A percentile compares a stretch with the other conserved stretches of the same genome.
Evolutionary conservation across 208 protist species (phyloP).

Genomic region (Trypanosoma brucei): DNA sequence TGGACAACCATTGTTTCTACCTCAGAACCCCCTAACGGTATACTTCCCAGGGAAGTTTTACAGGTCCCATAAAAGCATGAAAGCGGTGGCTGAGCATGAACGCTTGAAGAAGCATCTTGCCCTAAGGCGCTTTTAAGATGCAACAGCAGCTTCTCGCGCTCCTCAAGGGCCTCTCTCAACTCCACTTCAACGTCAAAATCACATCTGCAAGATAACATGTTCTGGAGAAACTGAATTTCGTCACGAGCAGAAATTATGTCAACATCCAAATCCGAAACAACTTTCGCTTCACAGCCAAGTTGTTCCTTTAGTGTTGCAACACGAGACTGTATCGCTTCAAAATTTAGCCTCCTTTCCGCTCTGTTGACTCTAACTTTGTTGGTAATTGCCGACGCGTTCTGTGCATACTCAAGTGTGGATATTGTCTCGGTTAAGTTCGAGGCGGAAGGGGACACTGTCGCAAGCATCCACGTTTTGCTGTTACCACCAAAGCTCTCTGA

Average conservation of each 20-base stretch:
- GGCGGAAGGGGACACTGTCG: conserved; percentile 53
- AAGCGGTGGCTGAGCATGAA: conserved; percentile 10
- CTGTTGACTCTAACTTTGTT: conserved; percentile 87
- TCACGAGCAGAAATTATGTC: conserved; percentile 7
- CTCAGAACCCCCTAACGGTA: conserved; percentile 34
- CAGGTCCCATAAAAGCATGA: conserved; percentile 45
- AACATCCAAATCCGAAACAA: conserved; percentile 13
- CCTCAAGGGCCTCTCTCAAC: conserved; percentile 15
- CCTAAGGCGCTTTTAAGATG: conserved; percentile 11
- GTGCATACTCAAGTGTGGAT: conserved; percentile 71
- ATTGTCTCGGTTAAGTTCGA: conserved; percentile 72
- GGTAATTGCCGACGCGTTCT: conserved; percentile 76
- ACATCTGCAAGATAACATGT: conserved; percentile 15
- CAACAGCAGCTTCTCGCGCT: conserved; percentile 25
- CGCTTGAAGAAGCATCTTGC: background rate
- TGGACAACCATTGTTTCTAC: conserved; percentile 41
- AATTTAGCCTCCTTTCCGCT: background rate
- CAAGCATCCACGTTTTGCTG: conserved; percentile 86
- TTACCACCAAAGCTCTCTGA: conserved; percentile 90
- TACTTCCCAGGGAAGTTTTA: conserved; percentile 32
- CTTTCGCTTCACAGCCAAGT: background rate
- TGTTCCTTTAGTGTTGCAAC: conserved; percentile 5
- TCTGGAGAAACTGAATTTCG: conserved; percentile 25
- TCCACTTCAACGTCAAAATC: conserved; percentile 25
- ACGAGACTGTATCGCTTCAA: conserved; percentile 29